Conservation (phyloP, 768 basidiomycete species). For the Sporobolomyces phaffii region DNA sequence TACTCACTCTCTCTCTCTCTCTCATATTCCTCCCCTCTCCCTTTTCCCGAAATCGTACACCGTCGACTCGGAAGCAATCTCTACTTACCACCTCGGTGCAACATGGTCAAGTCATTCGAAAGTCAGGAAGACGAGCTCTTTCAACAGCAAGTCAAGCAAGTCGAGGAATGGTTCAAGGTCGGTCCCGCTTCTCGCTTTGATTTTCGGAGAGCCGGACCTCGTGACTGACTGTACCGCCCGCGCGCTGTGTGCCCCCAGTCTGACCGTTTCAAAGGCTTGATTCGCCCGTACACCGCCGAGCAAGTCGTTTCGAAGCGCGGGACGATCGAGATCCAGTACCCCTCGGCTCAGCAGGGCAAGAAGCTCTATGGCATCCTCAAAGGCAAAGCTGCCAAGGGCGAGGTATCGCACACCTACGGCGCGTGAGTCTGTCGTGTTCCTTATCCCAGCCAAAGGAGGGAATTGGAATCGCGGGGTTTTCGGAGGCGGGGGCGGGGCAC, state of each 20-base stretch:
- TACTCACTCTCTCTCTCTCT: not conserved
- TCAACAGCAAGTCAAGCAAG: constrained; percentile 70
- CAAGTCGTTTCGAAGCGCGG: constrained; percentile 93
- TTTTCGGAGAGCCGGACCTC: not conserved
- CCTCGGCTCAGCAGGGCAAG: constrained; percentile 75
- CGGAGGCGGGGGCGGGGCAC: constrained; percentile 20
- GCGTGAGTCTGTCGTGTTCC: constrained; percentile 62
- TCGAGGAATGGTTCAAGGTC: constrained; percentile 92
- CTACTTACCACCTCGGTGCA: not conserved
- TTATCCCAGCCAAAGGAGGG: not conserved
- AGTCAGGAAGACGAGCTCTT: constrained; percentile 55
- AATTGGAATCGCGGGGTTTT: too few relatives aligned
- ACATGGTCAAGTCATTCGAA: constrained; percentile 31
- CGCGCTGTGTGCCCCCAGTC: constrained; percentile 53
- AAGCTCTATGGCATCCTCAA: constrained; percentile 73
- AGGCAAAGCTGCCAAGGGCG: constrained; percentile 67
- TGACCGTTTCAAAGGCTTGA: constrained; percentile 78
- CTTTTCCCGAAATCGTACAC: not conserved
- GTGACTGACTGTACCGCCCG: not conserved
- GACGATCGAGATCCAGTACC: constrained; percentile 74
- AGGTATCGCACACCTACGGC: constrained; percentile 92
- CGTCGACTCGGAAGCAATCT: not conserved
- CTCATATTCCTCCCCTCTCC: not conserved
- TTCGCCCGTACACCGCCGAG: constrained; percentile 83
- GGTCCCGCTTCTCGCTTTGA: constrained; percentile 20